Base-by-base conservation (phyloP, 179 eudicot species). In the Vitellaria paradoxa region DNA sequence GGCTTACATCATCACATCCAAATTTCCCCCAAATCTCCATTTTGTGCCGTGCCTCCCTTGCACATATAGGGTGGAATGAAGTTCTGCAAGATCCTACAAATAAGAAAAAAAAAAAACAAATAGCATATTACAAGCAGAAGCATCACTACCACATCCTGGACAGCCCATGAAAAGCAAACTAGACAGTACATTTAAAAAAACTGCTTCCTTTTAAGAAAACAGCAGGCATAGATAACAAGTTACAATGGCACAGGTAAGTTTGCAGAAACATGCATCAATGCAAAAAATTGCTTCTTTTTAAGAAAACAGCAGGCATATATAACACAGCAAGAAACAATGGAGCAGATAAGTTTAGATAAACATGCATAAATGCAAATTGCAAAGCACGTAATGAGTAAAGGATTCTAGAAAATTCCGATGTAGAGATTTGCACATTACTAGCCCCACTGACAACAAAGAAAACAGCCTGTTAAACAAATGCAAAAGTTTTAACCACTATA, bases 11-110 rank as follows among this genome's bases (percentile, higher is more conserved):
- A 88, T 96, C 97, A 85, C 90, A 90, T 65, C 98, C 98, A 73
- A 89, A 85, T 79, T 88, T 92, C 20, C 98, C 98, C 99, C 99
- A 96, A 17, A 93, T 87, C 89, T 96, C 99, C 85, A 96, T 97
- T 82, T 89, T 88, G 77, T 92, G 85, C 79, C 85, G 87, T 74
- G 98, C 98, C 83, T 93, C 98, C 88, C 99, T 90, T 18, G 97
- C 99, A 84, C 99, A 96, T 77, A 88, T 87, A 75, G 99, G 99
- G 81, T 96, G 99, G 79, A 96, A 91, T 7, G 99, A 87, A 82
- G 91, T 86, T 88, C 99, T 85, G 83, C 99, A 96, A 74, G 99
- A 78, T 77, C 99, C 99, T 96, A 30, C 37, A 30, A 30, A 30
- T 30, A 79, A 55, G 72, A 23, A 74, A 53, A 21, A 49, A 21